A percentile compares a stretch with the other conserved stretches of the same genome.
phyloP scores from a whole-genome alignment of 345 rosid species.

The Anastatica hierochuntica region DNA sequence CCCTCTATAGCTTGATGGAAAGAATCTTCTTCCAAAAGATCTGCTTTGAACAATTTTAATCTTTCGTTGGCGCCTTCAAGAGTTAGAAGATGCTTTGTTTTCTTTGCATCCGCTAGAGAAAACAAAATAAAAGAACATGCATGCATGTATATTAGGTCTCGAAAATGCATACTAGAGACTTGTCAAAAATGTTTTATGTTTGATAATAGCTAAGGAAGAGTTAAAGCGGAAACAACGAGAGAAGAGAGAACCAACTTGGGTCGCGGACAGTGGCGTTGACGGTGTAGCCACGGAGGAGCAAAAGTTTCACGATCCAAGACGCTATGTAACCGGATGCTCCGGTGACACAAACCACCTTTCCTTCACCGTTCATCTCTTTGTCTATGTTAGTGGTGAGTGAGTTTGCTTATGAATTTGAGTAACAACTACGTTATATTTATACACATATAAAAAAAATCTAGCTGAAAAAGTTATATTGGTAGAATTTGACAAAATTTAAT shows the following conservation, averaged over 20 bases:
- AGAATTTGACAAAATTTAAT: no score
- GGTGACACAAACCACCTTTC: constrained; percentile 39
- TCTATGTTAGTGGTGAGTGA: no score
- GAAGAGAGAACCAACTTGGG: constrained; percentile 27
- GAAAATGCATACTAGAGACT: no score
- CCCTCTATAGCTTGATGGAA: constrained; percentile 35
- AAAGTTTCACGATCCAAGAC: constrained; percentile 41
- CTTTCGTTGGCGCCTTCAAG: constrained; percentile 28
- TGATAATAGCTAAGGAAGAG: neutral
- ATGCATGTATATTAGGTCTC: neutral
- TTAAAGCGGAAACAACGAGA: neutral
- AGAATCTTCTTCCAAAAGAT: constrained; percentile 27
- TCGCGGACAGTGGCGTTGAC: constrained; percentile 39
- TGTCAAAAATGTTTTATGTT: no score
- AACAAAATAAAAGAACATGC: no score
- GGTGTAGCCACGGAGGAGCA: constrained; percentile 39
- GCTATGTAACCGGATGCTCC: no score
- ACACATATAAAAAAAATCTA: no score
- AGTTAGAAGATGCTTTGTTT: constrained; percentile 18
- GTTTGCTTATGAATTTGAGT: no score
- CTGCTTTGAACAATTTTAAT: constrained; percentile 26
- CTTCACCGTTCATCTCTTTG: constrained; percentile 15
- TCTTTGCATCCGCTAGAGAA: constrained; percentile 27
- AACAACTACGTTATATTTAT: no score
- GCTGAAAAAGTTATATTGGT: no score